These are phyloP conservation scores for Striga asiatica DNA, from an alignment of 257 asterid genomes.

Conservation along the genomic window DNA sequence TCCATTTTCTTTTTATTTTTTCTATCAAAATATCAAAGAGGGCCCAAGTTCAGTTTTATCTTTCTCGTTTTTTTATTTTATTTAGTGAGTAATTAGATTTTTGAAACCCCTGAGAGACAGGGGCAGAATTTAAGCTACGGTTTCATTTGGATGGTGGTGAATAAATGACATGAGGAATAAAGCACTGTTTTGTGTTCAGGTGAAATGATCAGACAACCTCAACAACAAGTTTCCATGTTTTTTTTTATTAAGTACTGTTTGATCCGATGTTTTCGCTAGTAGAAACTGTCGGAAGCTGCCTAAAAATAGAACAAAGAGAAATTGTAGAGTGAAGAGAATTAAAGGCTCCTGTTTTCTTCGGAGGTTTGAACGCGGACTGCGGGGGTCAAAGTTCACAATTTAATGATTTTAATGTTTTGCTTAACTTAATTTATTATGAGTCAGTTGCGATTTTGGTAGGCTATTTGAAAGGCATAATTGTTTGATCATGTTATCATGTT, in stretches of 20 bases:
- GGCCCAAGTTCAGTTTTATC: too few species aligned
- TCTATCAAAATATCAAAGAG: too few species aligned
- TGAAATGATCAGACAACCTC: background rate
- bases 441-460: background rate
- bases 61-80: background rate
- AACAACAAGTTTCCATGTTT: constrained; percentile 14
- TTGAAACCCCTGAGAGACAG: background rate
- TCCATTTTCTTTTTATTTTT: constrained; percentile 34
- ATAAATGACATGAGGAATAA: background rate
- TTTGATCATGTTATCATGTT: too few species aligned
- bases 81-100: background rate
- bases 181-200: too few species aligned
- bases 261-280: constrained; percentile 17
- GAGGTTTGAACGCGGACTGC: constrained; percentile 17
- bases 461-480: too few species aligned
- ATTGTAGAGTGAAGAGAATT: constrained; percentile 6
- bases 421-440: background rate
- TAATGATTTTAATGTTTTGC: background rate
- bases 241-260: background rate
- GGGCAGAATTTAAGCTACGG: background rate
- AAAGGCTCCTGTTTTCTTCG: constrained; percentile 21
- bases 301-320: background rate
- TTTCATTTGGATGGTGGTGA: background rate
- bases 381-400: constrained; percentile 6
- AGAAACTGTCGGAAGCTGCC: constrained; percentile 8